Base-by-base conservation (phyloP, 768 basidiomycete species). In the Gymnopilus dilepis region DNA sequence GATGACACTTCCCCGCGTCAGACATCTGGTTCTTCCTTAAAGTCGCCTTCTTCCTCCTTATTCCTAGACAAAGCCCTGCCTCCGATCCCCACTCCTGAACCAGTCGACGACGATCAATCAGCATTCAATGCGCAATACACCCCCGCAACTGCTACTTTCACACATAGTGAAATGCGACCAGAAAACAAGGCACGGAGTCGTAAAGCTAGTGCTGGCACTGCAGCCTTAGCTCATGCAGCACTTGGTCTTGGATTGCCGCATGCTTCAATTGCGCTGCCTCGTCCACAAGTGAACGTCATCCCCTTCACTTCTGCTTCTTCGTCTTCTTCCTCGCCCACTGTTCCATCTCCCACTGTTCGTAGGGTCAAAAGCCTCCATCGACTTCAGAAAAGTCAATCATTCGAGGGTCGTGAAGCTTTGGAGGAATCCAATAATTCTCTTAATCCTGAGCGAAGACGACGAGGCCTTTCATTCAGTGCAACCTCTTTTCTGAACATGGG, bases 391-490 rank as follows among this genome's bases (percentile, higher is more conserved):
- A 58, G 57, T 19, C 60, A 56, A 51, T 75, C 65, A 69, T 80
- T 65, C 19, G 66, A 67, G 33, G 73, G 70, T 41, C 62, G 72
- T 17, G 68, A 65, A 17, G 55, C 60, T 19, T 22, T 55, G 33
- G 34, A 62, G 11, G 69, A 68, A 21, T 53, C 67, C 12, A 64
- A 69, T 33, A 65, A 72, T 31, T 47, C 17, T 7, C 12, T 13
- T 28, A 60, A 67, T 34, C 63, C 57, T 21, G 58, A 71, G 17
- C 65, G 66, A 17, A 73, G 74, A 33, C 80, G 85, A 21, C 80
- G 89, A 58, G 87, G 88, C 2, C 62, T 87, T 13, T 91, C 90
- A 0, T 76, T 90, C 58, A 85, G 82, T 13, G 76, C 83, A 3
- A 61, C 76, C n/a, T 71, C 76, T 40, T 72, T 80, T 43, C 72